phyloP scores from a whole-genome alignment of 2,329 filamentous ascomycete genomes.

The Colletotrichum somersetense region DNA sequence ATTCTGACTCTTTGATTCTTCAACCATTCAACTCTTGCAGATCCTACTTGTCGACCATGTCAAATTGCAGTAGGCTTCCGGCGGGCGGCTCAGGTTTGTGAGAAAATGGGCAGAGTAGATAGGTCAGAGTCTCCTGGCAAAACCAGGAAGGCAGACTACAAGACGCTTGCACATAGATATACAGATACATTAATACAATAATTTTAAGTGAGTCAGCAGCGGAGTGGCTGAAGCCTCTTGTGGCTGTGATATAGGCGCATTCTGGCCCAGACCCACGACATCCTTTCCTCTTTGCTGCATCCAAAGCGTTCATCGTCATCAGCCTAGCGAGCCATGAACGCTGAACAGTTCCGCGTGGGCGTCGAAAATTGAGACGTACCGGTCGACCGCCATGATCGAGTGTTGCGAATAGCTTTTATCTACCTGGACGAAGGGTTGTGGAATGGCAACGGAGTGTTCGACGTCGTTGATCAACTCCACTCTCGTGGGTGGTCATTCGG shows the following conservation, averaged over 20 bases:
- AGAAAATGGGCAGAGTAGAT: background rate
- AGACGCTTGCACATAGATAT: background rate
- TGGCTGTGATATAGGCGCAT: too few species aligned
- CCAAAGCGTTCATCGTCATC: background rate
- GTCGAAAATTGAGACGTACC: slow-evolving; percentile 22
- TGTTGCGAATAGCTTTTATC: slow-evolving; percentile 38
- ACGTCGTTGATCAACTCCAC: slow-evolving; percentile 38
- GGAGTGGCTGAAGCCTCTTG: too few species aligned
- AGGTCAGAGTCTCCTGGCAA: background rate
- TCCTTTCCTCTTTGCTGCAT: background rate
- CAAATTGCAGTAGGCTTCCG: accelerated
- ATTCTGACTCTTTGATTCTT: background rate
- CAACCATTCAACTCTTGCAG: background rate
- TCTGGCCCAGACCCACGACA: background rate
- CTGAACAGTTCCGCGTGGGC: slow-evolving; percentile 15
- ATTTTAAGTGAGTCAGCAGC: background rate
- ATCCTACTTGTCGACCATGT: background rate
- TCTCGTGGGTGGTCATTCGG: slow-evolving; percentile 32
- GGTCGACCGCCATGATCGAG: slow-evolving; percentile 27
- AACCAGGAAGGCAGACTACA: background rate
- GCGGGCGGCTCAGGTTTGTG: background rate
- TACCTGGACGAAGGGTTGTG: slow-evolving; percentile 21
- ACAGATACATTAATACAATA: background rate
- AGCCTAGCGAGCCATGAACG: slow-evolving; percentile 14
- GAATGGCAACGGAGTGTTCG: slow-evolving; percentile 23